Percentiles rank a stretch among this genome's conserved stretches.
Conservation (phyloP, 1,284 basidiomycete species). For the Ceratobasidium sp. region DNA sequence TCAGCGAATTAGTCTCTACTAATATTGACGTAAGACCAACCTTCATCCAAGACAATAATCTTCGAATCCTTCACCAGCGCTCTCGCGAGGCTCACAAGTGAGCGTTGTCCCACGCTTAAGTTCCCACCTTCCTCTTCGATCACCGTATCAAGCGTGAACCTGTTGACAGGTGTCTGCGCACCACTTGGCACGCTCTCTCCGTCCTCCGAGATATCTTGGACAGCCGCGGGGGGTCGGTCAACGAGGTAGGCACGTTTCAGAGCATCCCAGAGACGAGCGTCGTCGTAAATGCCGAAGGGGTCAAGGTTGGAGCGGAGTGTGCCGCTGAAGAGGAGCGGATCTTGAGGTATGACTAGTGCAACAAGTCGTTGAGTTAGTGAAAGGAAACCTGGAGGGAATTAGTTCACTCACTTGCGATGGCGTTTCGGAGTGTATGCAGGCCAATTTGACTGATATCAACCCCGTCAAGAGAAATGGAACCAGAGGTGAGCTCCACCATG, state of each 20-base stretch:
- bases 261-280: constrained; percentile 85
- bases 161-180: constrained; percentile 63
- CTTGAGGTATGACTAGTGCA: constrained; percentile 82
- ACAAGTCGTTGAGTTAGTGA: background rate
- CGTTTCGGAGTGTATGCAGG: constrained; percentile 72
- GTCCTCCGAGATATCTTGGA: constrained; percentile 41
- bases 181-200: constrained; percentile 55
- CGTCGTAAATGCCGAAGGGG: constrained; percentile 81
- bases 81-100: constrained; percentile 83
- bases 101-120: constrained; percentile 81
- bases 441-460: constrained; percentile 63
- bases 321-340: constrained; percentile 76
- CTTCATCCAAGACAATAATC: constrained; percentile 83
- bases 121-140: constrained; percentile 91
- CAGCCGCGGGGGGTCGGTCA: constrained; percentile 46
- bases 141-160: constrained; percentile 82
- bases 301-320: constrained; percentile 86
- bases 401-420: constrained; percentile 67
- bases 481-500: constrained; percentile 74
- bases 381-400: constrained; percentile 58
- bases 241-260: constrained; percentile 84
- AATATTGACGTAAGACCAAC: constrained; percentile 65
- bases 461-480: constrained; percentile 64
- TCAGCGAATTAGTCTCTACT: constrained; percentile 7
- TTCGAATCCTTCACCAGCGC: constrained; percentile 84